Evolutionary conservation across 2,329 filamentous ascomycete species (phyloP).

Genomic region (Boeremia lycopersici): DNA sequence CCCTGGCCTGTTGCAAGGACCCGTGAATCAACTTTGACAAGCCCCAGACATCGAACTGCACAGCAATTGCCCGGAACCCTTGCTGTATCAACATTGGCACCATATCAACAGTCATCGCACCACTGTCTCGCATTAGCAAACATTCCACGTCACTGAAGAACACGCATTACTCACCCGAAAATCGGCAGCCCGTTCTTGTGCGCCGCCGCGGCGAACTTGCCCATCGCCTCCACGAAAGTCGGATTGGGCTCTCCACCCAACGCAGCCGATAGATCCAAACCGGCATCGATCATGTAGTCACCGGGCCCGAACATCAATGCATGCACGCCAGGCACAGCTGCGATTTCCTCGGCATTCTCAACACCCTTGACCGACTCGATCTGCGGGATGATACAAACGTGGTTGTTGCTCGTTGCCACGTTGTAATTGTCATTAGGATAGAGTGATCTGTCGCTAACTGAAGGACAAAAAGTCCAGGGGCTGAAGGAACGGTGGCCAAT

Average conservation of each 20-base stretch:
- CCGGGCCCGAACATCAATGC: conserved; percentile 37
- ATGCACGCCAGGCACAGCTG: conserved; percentile 31
- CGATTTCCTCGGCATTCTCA: conserved; percentile 35
- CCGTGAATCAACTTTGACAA: conserved; percentile 24
- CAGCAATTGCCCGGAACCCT: conserved; percentile 26
- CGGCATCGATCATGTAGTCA: conserved; percentile 35
- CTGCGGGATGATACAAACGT: conserved; percentile 35
- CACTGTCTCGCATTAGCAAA: conserved; percentile 19
- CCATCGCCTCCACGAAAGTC: conserved; percentile 25
- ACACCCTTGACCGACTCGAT: conserved; percentile 35
- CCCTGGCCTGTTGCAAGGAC: conserved; percentile 24
- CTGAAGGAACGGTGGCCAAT: conserved; percentile 34
- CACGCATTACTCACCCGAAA: conserved; percentile 23
- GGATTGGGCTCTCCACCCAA: conserved; percentile 26
- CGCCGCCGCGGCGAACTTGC: conserved; percentile 28
- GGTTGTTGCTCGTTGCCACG: conserved; percentile 31
- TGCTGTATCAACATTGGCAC: conserved; percentile 31
- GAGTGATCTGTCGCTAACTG: conserved; percentile 21
- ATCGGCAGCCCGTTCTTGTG: conserved; percentile 29
- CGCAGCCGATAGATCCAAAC: conserved; percentile 22
- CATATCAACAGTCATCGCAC: conserved; percentile 24
- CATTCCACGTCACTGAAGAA: neutral
- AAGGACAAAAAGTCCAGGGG: conserved; percentile 35
- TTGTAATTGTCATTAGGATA: conserved; percentile 35
- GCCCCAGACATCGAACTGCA: conserved; percentile 36